phyloP scores from a whole-genome alignment of 2,329 filamentous ascomycete species.

The Berkeleyomyces basicola region DNA sequence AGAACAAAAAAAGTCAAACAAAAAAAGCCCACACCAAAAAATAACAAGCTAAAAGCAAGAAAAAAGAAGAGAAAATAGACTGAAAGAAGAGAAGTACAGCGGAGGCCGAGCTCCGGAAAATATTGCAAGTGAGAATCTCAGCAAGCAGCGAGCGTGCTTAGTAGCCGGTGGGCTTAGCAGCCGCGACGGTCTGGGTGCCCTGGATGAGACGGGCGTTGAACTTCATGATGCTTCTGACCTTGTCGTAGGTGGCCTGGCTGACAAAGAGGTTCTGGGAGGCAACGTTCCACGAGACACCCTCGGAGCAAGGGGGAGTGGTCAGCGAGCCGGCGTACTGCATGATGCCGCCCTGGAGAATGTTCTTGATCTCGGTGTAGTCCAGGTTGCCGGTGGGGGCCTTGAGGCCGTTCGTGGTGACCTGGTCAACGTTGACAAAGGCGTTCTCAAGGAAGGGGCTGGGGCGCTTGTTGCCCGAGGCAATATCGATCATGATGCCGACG shows the following conservation, averaged over 20 bases:
- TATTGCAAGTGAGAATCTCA: background rate
- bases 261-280: slow-evolving; percentile 31
- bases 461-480: slow-evolving; percentile 15
- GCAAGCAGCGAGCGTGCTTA: background rate
- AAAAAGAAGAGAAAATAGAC: background rate
- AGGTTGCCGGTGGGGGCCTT: slow-evolving; percentile 23
- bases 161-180: background rate
- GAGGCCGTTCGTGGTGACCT: slow-evolving; percentile 19
- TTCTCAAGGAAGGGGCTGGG: slow-evolving; percentile 20
- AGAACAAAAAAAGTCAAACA: background rate
- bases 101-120: background rate
- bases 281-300: slow-evolving; percentile 38
- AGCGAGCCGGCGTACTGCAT: slow-evolving; percentile 37
- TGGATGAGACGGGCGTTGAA: slow-evolving; percentile 41
- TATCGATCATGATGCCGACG: slow-evolving; percentile 24
- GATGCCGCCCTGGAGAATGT: slow-evolving; percentile 21
- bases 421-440: slow-evolving; percentile 22
- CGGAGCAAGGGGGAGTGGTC: slow-evolving; percentile 45
- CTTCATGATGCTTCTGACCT: slow-evolving; percentile 34
- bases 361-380: slow-evolving; percentile 26
- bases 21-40: background rate
- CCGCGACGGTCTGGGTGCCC: slow-evolving; percentile 21
- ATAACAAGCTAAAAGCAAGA: background rate
- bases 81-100: background rate
- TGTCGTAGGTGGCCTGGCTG: slow-evolving; percentile 31